Evolutionary conservation across 2,329 filamentous ascomycete species (phyloP).

Genomic region (Colletotrichum lentis): DNA sequence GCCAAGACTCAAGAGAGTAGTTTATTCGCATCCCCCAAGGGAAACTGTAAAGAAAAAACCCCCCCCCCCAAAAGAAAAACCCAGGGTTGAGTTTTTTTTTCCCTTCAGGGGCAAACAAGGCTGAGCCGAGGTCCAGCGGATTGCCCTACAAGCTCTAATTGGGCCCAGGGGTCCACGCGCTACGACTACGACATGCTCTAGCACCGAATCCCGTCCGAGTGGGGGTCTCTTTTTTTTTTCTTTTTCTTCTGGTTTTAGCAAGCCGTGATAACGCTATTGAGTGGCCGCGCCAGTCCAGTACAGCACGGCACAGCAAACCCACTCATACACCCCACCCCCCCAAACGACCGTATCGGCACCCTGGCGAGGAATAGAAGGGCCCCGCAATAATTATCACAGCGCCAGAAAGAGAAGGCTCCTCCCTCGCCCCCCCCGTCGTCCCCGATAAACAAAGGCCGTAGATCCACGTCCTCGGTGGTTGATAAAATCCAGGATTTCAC

Average conservation of each 20-base stretch:
- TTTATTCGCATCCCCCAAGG: not conserved
- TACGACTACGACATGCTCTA: not conserved
- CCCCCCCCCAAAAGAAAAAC: no score
- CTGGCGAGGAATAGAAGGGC: not conserved
- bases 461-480: not conserved
- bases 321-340: not conserved
- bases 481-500: not conserved
- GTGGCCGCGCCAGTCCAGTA: not conserved
- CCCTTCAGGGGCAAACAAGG: not conserved
- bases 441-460: not conserved
- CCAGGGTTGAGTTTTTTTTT: no score
- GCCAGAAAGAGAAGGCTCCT: not conserved
- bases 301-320: not conserved
- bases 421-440: not conserved
- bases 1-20: not conserved
- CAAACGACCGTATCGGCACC: not conserved
- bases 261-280: not conserved
- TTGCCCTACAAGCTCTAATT: not conserved
- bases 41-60: not conserved
- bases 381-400: not conserved
- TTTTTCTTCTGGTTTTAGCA: not conserved
- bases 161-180: not conserved
- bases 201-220: constrained; percentile 16
- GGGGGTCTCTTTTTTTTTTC: not conserved
- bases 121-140: constrained; percentile 33